Percentiles rank a stretch among this genome's conserved stretches.
phyloP scores from a whole-genome alignment of 345 rosid genomes.

The Melaleuca quinquenervia region DNA sequence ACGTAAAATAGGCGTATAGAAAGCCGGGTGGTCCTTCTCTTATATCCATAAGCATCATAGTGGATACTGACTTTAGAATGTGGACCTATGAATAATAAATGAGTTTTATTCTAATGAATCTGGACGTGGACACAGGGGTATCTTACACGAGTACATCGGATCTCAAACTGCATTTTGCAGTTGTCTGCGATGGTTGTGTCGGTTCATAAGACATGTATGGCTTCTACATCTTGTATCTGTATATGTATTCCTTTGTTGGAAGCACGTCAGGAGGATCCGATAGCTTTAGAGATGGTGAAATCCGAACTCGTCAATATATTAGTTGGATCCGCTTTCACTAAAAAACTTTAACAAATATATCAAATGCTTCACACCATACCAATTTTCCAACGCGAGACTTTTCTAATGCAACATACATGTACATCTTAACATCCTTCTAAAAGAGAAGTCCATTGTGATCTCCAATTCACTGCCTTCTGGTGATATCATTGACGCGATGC shows the following conservation, averaged over 20 bases:
- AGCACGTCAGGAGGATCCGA: no score
- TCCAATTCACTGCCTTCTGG: not conserved
- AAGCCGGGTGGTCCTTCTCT: not conserved
- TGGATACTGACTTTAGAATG: not conserved
- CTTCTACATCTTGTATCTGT: no score
- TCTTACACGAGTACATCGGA: not conserved
- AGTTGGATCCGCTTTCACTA: not conserved
- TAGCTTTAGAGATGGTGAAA: not conserved
- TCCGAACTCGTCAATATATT: fast-evolving
- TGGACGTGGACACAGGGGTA: not conserved
- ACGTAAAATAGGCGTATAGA: not conserved
- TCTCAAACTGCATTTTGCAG: not conserved
- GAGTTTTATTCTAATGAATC: no score
- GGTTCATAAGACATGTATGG: no score
- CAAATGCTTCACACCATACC: not conserved
- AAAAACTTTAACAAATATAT: not conserved
- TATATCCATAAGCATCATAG: not conserved
- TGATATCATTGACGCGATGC: not conserved
- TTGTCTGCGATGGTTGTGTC: no score
- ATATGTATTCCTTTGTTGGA: no score
- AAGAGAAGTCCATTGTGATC: not conserved
- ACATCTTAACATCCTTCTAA: not conserved
- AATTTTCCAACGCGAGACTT: not conserved
- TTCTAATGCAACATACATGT: not conserved
- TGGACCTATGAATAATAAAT: not conserved